Conservation (phyloP, 345 rosid species). For the Moringa oleifera region DNA sequence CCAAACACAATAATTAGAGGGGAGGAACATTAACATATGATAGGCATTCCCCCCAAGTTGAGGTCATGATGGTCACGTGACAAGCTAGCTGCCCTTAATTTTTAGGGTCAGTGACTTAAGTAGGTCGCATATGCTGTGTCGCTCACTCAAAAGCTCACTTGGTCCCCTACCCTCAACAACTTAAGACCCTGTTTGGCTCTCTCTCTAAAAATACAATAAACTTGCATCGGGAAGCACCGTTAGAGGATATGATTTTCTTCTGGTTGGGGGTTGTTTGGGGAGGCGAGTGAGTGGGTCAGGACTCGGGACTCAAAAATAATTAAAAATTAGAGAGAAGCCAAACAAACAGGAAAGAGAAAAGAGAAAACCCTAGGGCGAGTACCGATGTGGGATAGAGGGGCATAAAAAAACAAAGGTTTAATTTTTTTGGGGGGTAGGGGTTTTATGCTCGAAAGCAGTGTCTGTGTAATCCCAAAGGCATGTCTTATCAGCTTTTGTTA, state of each 20-base stretch:
- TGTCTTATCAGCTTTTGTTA: slow-evolving; percentile 34
- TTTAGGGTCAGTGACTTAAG: too few relatives aligned
- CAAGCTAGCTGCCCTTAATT: slow-evolving; percentile 1
- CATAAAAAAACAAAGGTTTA: slow-evolving; percentile 9
- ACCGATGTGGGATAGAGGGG: slow-evolving; percentile 17
- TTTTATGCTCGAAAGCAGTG: background rate
- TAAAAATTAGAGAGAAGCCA: too few relatives aligned
- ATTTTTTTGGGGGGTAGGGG: slow-evolving; percentile 12
- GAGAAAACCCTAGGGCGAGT: slow-evolving; percentile 6
- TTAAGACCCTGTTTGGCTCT: slow-evolving; percentile 10
- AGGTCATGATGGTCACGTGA: slow-evolving; percentile 45
- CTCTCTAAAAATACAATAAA: too few relatives aligned
- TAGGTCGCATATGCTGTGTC: background rate
- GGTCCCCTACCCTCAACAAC: slow-evolving; percentile 8
- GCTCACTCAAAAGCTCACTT: slow-evolving; percentile 22
- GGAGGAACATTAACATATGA: background rate
- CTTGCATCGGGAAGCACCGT: too few relatives aligned
- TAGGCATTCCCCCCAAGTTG: slow-evolving; percentile 18
- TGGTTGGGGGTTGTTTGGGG: too few relatives aligned
- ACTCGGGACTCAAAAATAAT: too few relatives aligned
- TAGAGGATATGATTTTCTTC: too few relatives aligned
- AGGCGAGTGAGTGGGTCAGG: too few relatives aligned
- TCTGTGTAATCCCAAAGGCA: slow-evolving; percentile 50
- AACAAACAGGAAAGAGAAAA: background rate
- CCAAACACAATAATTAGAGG: slow-evolving; percentile 28